phyloP scores from a whole-genome alignment of 2,329 filamentous ascomycete genomes.

The Aspergillus niger region DNA sequence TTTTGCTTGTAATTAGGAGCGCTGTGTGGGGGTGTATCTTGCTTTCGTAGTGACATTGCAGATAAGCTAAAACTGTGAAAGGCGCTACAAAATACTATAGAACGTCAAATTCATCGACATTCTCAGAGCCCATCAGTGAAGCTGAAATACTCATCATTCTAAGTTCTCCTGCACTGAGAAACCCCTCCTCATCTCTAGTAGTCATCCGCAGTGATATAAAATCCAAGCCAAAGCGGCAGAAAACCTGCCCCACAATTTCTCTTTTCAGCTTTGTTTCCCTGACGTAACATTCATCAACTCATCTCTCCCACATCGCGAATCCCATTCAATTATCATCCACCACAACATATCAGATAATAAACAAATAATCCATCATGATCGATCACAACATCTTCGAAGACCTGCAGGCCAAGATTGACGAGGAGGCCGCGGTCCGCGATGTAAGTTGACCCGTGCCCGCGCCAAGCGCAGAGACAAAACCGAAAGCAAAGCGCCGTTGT shows the following conservation, averaged over 20 bases:
- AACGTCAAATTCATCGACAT: too few species aligned
- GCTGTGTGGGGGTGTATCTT: too few species aligned
- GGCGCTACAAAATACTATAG: too few species aligned
- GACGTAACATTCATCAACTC: conserved; percentile 22
- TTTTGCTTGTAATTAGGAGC: too few species aligned
- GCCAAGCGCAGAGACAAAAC: background rate
- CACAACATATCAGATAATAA: conserved; percentile 19
- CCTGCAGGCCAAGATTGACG: conserved; percentile 85
- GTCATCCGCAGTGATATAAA: background rate
- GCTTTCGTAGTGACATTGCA: too few species aligned
- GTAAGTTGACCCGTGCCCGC: conserved; percentile 43
- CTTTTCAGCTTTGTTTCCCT: conserved; percentile 16
- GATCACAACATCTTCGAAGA: conserved; percentile 83
- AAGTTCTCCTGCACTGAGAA: background rate
- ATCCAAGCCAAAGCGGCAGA: background rate
- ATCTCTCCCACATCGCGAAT: conserved; percentile 4
- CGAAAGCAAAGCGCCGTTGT: conserved; percentile 15
- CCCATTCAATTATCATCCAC: conserved; percentile 5
- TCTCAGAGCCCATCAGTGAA: too few species aligned
- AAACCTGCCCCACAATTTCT: conserved; percentile 22
- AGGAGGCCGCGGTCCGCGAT: conserved; percentile 80
- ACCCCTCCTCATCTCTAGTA: too few species aligned
- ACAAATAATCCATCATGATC: conserved; percentile 56
- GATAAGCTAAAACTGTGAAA: too few species aligned
- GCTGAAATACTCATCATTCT: too few species aligned